Base-by-base conservation (phyloP, 2,329 filamentous ascomycete genomes). In the Cladophialophora exuberans region DNA sequence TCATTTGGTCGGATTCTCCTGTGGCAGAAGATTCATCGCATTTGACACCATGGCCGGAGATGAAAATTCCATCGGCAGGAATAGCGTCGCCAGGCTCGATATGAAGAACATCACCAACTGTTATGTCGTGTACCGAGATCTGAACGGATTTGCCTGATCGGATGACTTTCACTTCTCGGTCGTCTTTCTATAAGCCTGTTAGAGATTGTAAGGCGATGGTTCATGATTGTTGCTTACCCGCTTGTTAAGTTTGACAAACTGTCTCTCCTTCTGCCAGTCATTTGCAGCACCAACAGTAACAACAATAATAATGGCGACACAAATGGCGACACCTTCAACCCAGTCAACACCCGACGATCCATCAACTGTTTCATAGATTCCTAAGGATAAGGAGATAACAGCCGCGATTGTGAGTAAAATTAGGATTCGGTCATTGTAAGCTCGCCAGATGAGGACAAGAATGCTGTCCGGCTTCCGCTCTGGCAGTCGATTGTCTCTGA, bases 1-100 rank as follows among this genome's bases (percentile, higher is more conserved):
- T 85, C 69, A 89, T 80, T 46, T 85, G 79, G 63, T 90, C 86
- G 0, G 86, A 89, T 70, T 90, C 87, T 61, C 87, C 87, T 10
- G 87, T 89, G 1, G 85, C 84, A 9, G 86, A 88, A 2, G 85
- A 88, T 65, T 90, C 87, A 63, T 89, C 87, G 64, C 86, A 90
- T 68, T 86, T 85, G 57, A 88, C 71, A 35, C 82, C 83, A 60
- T 87, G 81, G 1, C 85, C 84, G 9, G 79, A 76, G 57, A 89
- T 84, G 56, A 89, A 82, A 49, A 88, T 78, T 4, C 87, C 87
- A 66, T 90, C 87, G 1, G 85, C 86, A 0, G 87, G 86, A 31
- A 89, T 79, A 52, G 88, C 76, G 64, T 90, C 86, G 57, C 87
- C 87, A 1, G 86, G 83, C 56, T 85, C 83, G 7, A 90, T 73